Evolutionary conservation across 73 alveolate species (phyloP).

Genomic region (Paraurostyla sp.): DNA sequence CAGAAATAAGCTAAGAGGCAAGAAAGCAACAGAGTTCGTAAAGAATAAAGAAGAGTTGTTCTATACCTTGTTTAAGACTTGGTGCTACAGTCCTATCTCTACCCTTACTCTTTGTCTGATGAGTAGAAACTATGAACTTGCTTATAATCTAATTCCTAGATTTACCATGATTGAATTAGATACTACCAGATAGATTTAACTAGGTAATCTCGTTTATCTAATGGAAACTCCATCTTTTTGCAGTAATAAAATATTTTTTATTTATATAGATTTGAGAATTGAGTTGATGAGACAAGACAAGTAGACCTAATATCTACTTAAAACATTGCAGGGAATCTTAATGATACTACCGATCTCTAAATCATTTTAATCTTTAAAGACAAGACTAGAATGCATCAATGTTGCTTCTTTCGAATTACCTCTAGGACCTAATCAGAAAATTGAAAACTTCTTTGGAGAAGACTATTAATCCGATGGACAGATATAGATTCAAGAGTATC

Average conservation of each 20-base stretch:
- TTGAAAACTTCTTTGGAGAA: conserved; percentile 14
- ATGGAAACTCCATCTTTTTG: conserved; percentile 68
- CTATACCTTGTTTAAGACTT: conserved; percentile 77
- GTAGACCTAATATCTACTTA: conserved; percentile 81
- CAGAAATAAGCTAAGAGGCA: conserved; percentile 64
- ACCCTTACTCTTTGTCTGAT: conserved; percentile 83
- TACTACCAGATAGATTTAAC: conserved; percentile 73
- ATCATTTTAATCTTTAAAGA: conserved; percentile 80
- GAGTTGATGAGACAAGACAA: conserved; percentile 80
- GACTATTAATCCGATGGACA: conserved; percentile 10
- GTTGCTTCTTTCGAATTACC: conserved; percentile 60
- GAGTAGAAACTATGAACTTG: conserved; percentile 85
- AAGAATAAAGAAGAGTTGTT: conserved; percentile 69
- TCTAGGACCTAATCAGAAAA: neutral
- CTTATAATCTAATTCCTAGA: conserved; percentile 80
- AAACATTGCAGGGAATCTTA: conserved; percentile 87
- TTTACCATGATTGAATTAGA: conserved; percentile 72
- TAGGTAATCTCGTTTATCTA: conserved; percentile 77
- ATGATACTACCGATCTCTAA: conserved; percentile 89
- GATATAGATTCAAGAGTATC: conserved; percentile 39
- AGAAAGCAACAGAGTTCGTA: neutral
- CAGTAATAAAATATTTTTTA: conserved; percentile 46
- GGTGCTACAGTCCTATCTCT: conserved; percentile 88
- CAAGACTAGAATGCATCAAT: conserved; percentile 85
- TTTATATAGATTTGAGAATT: conserved; percentile 79